Evolutionary conservation across 495 filamentous ascomycete species (phyloP).

Genomic region (Neurospora africana): DNA sequence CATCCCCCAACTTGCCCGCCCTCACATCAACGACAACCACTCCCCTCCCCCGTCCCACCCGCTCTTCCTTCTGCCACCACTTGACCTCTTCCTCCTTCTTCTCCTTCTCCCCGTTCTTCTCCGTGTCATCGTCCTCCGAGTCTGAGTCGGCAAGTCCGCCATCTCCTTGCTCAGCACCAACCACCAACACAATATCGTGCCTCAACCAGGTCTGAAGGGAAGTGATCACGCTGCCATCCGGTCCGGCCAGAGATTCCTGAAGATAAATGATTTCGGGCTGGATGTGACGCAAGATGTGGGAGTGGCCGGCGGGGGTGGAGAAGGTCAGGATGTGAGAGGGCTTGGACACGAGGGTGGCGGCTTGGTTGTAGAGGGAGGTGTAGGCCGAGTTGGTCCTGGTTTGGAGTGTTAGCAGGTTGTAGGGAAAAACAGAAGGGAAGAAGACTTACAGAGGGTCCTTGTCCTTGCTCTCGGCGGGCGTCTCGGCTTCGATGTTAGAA

Average conservation of each 20-base stretch:
- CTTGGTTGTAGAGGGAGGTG: constrained; percentile 66
- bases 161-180: constrained; percentile 72
- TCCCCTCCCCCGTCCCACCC: constrained; percentile 74
- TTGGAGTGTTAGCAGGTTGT: no score
- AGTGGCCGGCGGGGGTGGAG: constrained; percentile 61
- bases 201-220: constrained; percentile 76
- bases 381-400: constrained; percentile 43
- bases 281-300: constrained; percentile 76
- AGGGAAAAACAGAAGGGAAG: background rate
- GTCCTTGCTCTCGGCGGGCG: constrained; percentile 48
- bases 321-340: constrained; percentile 82
- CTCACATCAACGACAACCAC: constrained; percentile 76
- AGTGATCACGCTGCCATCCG: constrained; percentile 56
- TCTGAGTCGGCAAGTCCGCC: constrained; percentile 86
- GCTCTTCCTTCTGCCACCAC: constrained; percentile 78
- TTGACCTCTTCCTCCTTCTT: constrained; percentile 24
- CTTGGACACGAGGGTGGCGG: constrained; percentile 64
- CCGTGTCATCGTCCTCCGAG: constrained; percentile 47
- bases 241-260: constrained; percentile 65
- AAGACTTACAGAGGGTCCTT: constrained; percentile 41
- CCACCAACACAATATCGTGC: constrained; percentile 67
- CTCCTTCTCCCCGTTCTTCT: constrained; percentile 34
- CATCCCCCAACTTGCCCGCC: constrained; percentile 53
- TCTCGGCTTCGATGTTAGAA: constrained; percentile 68
- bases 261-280: constrained; percentile 76